A percentile compares a stretch with the other conserved stretches of the same genome.
Evolutionary conservation across 805 yeast genomes (phyloP).

Genomic region (Groenewaldozyma salmanticensis): DNA sequence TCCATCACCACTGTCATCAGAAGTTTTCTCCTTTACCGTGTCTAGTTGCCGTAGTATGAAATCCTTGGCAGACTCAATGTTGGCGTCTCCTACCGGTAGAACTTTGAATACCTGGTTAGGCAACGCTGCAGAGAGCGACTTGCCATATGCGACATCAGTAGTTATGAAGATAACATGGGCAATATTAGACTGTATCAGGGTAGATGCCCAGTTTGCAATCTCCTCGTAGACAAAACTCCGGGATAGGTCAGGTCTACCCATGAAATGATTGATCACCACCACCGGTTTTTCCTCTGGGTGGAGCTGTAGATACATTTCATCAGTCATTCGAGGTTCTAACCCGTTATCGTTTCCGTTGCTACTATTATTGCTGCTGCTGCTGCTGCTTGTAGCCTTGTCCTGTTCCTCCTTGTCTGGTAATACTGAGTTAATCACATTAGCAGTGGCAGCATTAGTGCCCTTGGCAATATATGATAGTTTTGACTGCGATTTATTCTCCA

Average conservation of each 20-base stretch:
- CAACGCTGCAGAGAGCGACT: slow-evolving; percentile 55
- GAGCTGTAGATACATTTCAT: slow-evolving; percentile 74
- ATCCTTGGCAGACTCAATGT: slow-evolving; percentile 53
- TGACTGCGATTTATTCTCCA: slow-evolving; percentile 13
- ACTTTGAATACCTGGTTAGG: slow-evolving; percentile 84
- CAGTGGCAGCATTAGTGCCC: slow-evolving; percentile 10
- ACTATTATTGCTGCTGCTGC: too few species aligned
- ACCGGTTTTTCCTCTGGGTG: slow-evolving; percentile 83
- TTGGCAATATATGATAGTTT: slow-evolving; percentile 3
- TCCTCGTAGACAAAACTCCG: slow-evolving; percentile 62
- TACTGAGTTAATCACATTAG: background rate
- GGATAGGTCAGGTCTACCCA: slow-evolving; percentile 44
- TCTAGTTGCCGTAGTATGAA: slow-evolving; percentile 30
- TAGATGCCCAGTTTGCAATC: slow-evolving; percentile 83
- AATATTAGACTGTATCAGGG: slow-evolving; percentile 59
- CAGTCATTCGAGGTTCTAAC: slow-evolving; percentile 37
- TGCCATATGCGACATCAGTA: slow-evolving; percentile 71
- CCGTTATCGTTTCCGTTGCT: slow-evolving; percentile 6
- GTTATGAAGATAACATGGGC: slow-evolving; percentile 90
- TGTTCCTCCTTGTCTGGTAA: slow-evolving; percentile 19
- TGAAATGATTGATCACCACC: slow-evolving; percentile 67
- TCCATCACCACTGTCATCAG: slow-evolving; percentile 23
- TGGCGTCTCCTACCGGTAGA: slow-evolving; percentile 72
- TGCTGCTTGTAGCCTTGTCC: too few species aligned
- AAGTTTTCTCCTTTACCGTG: slow-evolving; percentile 30